Evolutionary conservation across 192 early-diverging fungal genomes (phyloP).

Genomic region (Entomortierella parvispora): DNA sequence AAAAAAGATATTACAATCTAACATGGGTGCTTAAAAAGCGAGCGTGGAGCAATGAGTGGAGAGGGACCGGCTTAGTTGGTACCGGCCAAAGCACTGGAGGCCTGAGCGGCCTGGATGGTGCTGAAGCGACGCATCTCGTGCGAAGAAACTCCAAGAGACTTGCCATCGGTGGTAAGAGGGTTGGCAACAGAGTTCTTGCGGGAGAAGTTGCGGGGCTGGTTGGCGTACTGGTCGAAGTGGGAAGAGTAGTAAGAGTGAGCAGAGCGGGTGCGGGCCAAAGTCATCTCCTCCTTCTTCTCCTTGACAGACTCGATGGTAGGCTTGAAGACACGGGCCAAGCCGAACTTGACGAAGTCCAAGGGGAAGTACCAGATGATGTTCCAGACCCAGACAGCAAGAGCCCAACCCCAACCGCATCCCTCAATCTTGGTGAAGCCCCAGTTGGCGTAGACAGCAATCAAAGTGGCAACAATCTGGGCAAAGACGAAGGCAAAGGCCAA

Average conservation of each 20-base stretch:
- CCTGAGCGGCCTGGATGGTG: constrained; percentile 75
- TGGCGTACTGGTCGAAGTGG: constrained; percentile 60
- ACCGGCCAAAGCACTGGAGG: constrained; percentile 55
- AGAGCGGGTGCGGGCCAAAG: constrained; percentile 69
- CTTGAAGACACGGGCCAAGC: constrained; percentile 68
- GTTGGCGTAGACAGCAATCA: constrained; percentile 88
- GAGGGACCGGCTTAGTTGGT: neutral
- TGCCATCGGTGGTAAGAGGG: constrained; percentile 60
- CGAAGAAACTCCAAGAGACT: constrained; percentile 67
- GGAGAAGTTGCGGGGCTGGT: constrained; percentile 57
- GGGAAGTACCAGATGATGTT: constrained; percentile 84
- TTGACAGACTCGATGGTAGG: constrained; percentile 51
- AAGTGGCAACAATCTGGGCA: constrained; percentile 78
- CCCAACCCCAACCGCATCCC: constrained; percentile 81
- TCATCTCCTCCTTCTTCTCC: constrained; percentile 51
- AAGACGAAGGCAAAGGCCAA: constrained; percentile 72
- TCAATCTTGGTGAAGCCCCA: constrained; percentile 81
- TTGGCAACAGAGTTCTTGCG: constrained; percentile 54
- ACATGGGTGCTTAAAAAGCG: neutral
- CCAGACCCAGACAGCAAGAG: constrained; percentile 80
- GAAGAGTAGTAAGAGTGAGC: constrained; percentile 73
- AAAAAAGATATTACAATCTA: constrained; percentile 6
- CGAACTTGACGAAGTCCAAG: constrained; percentile 83
- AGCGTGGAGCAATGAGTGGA: neutral
- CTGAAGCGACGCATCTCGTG: constrained; percentile 79